Evolutionary conservation across 176 grass and related monocot genomes (phyloP), one percentile per base, ranked within the genome.

Genomic region (Echinochloa phyllopogon): DNA sequence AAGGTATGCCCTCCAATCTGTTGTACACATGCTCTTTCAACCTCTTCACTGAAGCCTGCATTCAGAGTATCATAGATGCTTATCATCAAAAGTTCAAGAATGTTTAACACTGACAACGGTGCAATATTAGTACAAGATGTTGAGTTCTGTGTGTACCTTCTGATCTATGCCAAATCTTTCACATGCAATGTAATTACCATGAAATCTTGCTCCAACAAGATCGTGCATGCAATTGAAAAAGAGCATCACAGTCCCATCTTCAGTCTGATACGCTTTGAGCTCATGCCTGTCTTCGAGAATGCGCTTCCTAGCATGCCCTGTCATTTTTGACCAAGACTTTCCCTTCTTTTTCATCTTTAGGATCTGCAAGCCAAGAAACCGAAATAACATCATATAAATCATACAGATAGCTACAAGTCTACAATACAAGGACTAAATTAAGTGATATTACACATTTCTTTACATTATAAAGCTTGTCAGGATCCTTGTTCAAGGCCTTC

Each of bases 321-420:
- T 74, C 88, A 89, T 76, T 37, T 71, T 86, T 14, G 43, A 41
- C 88, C 88, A 89, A 27, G 78, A 2, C 3, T 2, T 86, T 4
- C 8, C 5, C 6, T 39, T 8, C 20, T 27, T 89, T 39, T 77
- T 63, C 13, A 89, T 64, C 45, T 29, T 4, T 20, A 89, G 78
- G 48, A 77, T 27, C 88, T 89, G 25, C 42, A 85, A 24, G 9
- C 24, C 3, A 68, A 51, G 51, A 89, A 17, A 76, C 24, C 33
- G 25, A 60, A 12, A 60, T 12, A 69, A 20, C 6, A 55, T 39
- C 36, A 81, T 9, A 51, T 3, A 45, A 79, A n/a, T 5, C 1
- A n/a, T 50, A 64, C 57, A 78, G 12, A 64, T 9, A 17, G 74
- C 50, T 76, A 6, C 53, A 43, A 42, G 9, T 52, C 50, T 76